These are phyloP conservation scores for Citrullus amarus DNA, from an alignment of 306 rosid genomes.

Conservation along the genomic window DNA sequence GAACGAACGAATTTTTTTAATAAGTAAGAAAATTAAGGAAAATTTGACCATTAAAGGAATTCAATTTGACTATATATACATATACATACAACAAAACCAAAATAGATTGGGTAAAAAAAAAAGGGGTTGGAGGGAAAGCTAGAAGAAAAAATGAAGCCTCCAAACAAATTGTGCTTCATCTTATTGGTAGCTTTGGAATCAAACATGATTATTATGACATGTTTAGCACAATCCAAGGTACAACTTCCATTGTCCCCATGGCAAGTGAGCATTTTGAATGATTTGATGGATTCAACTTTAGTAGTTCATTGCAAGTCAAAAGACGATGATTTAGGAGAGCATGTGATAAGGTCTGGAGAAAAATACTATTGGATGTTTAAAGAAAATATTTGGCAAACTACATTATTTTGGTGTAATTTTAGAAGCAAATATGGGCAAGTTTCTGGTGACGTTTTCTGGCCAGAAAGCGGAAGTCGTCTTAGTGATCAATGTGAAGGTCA, in stretches of 20 bases:
- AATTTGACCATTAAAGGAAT: too few species aligned
- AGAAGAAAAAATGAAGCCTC: background rate
- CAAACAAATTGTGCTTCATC: background rate
- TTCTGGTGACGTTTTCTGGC: background rate
- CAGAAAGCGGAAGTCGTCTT: background rate
- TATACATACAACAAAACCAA: background rate
- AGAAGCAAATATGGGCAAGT: background rate
- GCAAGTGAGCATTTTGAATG: background rate
- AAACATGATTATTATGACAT: background rate
- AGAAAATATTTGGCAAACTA: background rate
- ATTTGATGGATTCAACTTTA: background rate
- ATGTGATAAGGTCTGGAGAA: background rate
- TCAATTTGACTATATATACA: background rate
- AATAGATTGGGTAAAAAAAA: background rate
- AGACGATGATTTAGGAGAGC: background rate
- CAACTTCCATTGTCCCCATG: background rate
- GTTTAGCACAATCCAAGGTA: background rate
- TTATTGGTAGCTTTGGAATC: background rate
- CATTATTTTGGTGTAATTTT: background rate
- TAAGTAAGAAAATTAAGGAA: too few species aligned
- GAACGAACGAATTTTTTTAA: too few species aligned
- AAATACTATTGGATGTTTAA: background rate
- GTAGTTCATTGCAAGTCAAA: background rate
- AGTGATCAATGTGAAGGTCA: background rate
- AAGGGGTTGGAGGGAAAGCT: background rate